Percentiles rank a stretch among this genome's conserved stretches.
phyloP scores from a whole-genome alignment of 768 basidiomycete species.

The Lenzites betulinus region DNA sequence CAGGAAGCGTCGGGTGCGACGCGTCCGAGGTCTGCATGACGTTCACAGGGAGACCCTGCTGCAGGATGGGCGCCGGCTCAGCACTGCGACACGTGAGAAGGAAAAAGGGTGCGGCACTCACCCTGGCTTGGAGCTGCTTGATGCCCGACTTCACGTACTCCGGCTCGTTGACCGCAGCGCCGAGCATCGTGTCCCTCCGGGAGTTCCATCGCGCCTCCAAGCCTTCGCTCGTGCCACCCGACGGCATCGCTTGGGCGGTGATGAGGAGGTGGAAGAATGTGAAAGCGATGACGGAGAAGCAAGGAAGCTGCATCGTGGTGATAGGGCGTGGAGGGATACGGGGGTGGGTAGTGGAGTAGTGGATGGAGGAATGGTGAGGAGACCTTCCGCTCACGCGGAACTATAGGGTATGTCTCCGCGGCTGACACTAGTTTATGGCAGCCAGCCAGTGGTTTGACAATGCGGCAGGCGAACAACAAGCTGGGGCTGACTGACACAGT shows the following conservation, averaged over 20 bases:
- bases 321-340: not conserved
- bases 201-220: too few relatives aligned
- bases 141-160: too few relatives aligned
- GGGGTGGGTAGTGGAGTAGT: not conserved
- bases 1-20: not conserved
- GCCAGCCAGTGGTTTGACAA: not conserved
- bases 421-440: not conserved
- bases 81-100: not conserved
- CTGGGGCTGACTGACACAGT: not conserved
- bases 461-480: not conserved
- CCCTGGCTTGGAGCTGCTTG: not conserved
- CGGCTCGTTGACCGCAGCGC: not conserved
- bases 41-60: constrained; percentile 4
- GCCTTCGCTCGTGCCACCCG: not conserved
- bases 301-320: constrained; percentile 6
- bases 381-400: not conserved
- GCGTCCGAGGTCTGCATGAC: constrained; percentile 10
- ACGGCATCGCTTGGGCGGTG: constrained; percentile 2
- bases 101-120: not conserved
- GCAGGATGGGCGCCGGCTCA: not conserved
- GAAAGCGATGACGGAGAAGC: constrained; percentile 3
- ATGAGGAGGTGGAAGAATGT: constrained; percentile 4
- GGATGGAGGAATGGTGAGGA: not conserved
- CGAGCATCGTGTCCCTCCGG: not conserved
- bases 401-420: not conserved